Conservation (phyloP, 148 eudicot species). For the Camellia japonica region DNA sequence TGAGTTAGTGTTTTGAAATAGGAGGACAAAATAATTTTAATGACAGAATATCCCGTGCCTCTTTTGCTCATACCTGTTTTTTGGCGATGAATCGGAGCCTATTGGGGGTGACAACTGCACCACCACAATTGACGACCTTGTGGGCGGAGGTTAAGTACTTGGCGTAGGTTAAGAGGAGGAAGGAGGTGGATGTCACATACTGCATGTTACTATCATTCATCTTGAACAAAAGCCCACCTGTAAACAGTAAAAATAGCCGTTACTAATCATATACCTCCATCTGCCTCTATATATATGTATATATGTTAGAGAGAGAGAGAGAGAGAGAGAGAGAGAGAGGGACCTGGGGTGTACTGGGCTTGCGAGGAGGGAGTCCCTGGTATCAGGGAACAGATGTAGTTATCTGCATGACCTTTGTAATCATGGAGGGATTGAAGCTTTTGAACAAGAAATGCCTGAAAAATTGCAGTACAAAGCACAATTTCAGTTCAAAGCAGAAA, state of each 20-base stretch:
- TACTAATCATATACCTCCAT: background rate
- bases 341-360: conserved; percentile 79
- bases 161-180: conserved; percentile 72
- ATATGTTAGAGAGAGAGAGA: background rate
- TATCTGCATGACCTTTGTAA: conserved; percentile 73
- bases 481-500: background rate
- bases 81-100: conserved; percentile 63
- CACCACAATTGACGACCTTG: conserved; percentile 62
- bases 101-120: conserved; percentile 39
- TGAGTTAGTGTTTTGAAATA: no score
- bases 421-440: conserved; percentile 54
- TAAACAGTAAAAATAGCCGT: conserved; percentile 25
- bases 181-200: conserved; percentile 79
- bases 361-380: conserved; percentile 66
- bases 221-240: conserved; percentile 75
- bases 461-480: background rate
- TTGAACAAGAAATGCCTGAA: conserved; percentile 69
- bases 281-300: background rate
- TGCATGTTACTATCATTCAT: conserved; percentile 74
- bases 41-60: no score
- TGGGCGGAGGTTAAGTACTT: conserved; percentile 66
- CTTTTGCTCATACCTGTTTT: conserved; percentile 46
- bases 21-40: no score
- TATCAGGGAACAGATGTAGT: conserved; percentile 69
- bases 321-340: background rate